Base-by-base conservation (phyloP, 768 basidiomycete species). In the Naematelia aurantialba region DNA sequence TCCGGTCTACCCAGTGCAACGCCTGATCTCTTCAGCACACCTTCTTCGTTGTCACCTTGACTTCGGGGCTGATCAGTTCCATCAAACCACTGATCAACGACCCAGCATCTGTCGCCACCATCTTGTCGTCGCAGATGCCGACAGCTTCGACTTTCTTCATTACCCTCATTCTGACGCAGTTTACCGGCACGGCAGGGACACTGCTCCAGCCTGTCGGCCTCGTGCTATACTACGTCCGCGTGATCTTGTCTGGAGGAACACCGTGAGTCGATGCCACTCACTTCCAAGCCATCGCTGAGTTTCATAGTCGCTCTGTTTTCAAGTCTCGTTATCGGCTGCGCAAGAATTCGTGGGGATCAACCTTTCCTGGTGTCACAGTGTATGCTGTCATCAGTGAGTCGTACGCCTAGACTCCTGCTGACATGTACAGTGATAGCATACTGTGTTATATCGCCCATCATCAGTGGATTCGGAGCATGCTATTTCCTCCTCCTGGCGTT, bases 361-460 rank as follows among this genome's bases (percentile, higher is more conserved):
- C 83, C 66, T 80, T 91, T 84, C 81, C 81, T 2, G 75, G 76
- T 22, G 82, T 86, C 34, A 91, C 92, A 0, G 83, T 96, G 2
- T 79, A 96, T 46, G 83, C 85, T 39, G 88, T 92, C 39, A 92
- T 96, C 76, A 83, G 87, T 89, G 59, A 69, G 86, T 81, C 21
- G 11, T 29, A 5, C 31, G 4, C 2, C 10, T 5, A 11, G 10
- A 4, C 27, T 46, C 25, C 27, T 24, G 27, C 2, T 24, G 56
- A 56, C 21, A 17, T 30, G 19, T 26, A 30, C 60, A 76, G 75
- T 69, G 59, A 63, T 76, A 29, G 68, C 69, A 4, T 98, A 97
- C 79, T 87, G 85, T 30, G 83, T 92, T 73, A 93, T 97, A 65
- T 86, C 91, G 4, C 93, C 94, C 0, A 82, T 98, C 72, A 92